phyloP scores from a whole-genome alignment of 345 rosid genomes.

The Salix suchowensis region DNA sequence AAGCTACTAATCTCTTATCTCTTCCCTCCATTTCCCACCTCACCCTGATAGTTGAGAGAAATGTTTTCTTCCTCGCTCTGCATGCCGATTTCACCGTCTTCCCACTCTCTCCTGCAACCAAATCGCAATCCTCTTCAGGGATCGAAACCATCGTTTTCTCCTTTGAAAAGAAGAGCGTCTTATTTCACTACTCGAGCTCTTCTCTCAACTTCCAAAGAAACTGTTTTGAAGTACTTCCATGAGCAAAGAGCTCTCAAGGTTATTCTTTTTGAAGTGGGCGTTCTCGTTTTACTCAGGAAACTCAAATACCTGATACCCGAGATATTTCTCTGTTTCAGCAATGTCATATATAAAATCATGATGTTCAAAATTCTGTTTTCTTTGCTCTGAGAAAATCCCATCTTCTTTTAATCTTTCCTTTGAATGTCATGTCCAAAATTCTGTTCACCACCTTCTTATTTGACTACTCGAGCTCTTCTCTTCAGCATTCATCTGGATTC shows the following conservation, averaged over 20 bases:
- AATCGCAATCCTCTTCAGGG: conserved; percentile 29
- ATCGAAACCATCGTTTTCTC: conserved; percentile 17
- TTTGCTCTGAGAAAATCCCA: no score
- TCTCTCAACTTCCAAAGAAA: conserved; percentile 38
- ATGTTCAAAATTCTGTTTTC: no score
- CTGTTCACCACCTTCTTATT: no score
- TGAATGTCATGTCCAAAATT: no score
- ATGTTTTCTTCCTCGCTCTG: conserved; percentile 40
- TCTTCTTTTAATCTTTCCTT: no score
- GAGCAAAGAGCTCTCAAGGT: conserved; percentile 50
- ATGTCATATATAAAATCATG: not conserved
- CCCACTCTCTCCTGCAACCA: conserved; percentile 29
- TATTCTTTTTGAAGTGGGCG: no score
- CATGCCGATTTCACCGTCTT: conserved; percentile 32
- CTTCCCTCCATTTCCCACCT: not conserved
- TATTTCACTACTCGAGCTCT: conserved; percentile 29
- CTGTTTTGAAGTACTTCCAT: conserved; percentile 36
- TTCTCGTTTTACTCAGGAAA: no score
- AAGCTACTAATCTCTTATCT: conserved; percentile 22
- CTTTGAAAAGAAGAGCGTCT: conserved; percentile 12
- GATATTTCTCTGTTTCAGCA: not conserved
- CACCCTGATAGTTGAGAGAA: not conserved
- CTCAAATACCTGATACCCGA: no score
- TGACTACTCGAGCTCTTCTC: no score
- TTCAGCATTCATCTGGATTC: no score